Percentiles rank a stretch among this genome's conserved stretches.
phyloP scores from a whole-genome alignment of 176 grass and related monocot genomes.

The Oryza rufipogon region DNA sequence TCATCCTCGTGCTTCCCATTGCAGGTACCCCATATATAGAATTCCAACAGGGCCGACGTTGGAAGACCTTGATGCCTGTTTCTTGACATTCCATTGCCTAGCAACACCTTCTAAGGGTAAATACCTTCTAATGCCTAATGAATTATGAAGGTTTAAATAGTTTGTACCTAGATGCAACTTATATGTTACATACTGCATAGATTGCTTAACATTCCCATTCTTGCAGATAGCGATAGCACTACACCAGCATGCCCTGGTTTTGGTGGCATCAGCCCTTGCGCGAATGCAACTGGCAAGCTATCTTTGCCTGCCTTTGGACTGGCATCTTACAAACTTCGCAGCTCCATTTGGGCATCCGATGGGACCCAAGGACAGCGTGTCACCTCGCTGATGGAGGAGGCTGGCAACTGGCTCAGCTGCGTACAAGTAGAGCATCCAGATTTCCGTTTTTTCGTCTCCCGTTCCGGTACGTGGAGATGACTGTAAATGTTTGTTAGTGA shows the following conservation, averaged over 20 bases:
- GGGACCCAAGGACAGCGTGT: constrained; percentile 46
- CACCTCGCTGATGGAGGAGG: constrained; percentile 68
- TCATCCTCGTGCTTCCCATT: constrained; percentile 64
- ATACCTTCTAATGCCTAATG: constrained; percentile 23
- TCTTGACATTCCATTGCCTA: constrained; percentile 91
- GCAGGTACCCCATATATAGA: constrained; percentile 99
- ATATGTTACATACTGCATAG: not conserved
- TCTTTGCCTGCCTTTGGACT: constrained; percentile 68
- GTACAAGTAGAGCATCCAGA: constrained; percentile 84
- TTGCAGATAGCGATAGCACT: constrained; percentile 47
- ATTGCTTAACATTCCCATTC: not conserved
- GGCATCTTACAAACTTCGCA: constrained; percentile 82
- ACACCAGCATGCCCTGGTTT: constrained; percentile 45
- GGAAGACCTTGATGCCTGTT: constrained; percentile 97
- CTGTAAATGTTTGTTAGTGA: constrained; percentile 58
- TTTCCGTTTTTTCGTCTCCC: constrained; percentile 68
- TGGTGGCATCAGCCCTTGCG: constrained; percentile 34
- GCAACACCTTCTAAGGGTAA: constrained; percentile 82
- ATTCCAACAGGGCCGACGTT: constrained; percentile 97
- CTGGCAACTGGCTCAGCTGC: constrained; percentile 68
- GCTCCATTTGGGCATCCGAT: constrained; percentile 61
- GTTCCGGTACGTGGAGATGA: constrained; percentile 70
- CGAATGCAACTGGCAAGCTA: constrained; percentile 42
- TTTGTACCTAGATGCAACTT: not conserved
- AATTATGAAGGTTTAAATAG: not conserved